Evolutionary conservation across 371 early-diverging fungal species (phyloP), one percentile per base, ranked within the genome.

Genomic region (Syncephalastrum racemosum): DNA sequence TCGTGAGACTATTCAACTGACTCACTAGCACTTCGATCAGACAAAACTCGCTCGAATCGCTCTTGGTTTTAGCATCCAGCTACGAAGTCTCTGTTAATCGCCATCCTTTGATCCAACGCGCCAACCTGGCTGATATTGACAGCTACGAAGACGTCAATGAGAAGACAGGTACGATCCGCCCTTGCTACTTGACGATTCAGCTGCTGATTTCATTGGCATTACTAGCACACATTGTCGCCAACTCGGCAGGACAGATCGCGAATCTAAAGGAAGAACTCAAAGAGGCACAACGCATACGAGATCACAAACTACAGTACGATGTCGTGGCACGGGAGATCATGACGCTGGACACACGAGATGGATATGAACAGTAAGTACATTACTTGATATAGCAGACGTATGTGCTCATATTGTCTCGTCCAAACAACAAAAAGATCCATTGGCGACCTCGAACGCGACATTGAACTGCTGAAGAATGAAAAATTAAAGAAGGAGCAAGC

Each of bases 231-330:
- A 31, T 31, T 31, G 36, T 31, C 10, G 36, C 36, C 36, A 31
- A 10, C 36, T 31, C 36, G 36, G 51, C 49, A 18, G 54, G 40
- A 6, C 72, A 80, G 18, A 84, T 84, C 24, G 63, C 54, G 8
- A 42, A 48, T 6, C 61, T 86, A 25, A 76, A 80, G 54, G 65
- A 63, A 19, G 75, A 77, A 42, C 52, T 86, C 13, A 62, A 66
- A 16, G 60, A 68, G 13, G 84, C 79, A 27, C 79, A 82, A 40
- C 60, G 63, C 55, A 49, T 63, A 16, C 63, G 83, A 53, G 62
- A 71, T 53, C 78, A 83, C 40, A 82, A 80, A 44, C 27, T 80
- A 16, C 74, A 82, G 60, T 86, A 86, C 53, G 84, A 86, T 58
- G 68, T 58, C 23, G 68, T 83, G 5, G 84, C 86, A 10, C 59